Base-by-base conservation (phyloP, 1,139 yeast genomes). In the Torulaspora globosa region DNA sequence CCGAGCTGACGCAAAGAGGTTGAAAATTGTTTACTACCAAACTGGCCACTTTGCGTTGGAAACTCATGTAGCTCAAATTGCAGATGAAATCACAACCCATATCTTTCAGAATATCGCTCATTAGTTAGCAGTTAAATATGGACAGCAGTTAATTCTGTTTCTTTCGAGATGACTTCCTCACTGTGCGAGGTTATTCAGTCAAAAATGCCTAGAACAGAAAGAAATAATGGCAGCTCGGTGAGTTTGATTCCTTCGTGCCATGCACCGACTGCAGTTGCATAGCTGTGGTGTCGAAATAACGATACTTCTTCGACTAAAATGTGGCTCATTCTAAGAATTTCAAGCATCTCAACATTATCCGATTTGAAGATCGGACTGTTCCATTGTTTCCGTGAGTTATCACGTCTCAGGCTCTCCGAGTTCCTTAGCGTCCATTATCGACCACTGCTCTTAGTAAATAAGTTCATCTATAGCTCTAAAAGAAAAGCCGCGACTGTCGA, bases 1-100 rank as follows among this genome's bases (percentile, higher is more conserved):
- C 52, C 63, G 58, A 49, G 60, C 60, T 48, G 74, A 73, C 50
- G 55, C 55, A 19, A 59, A 59, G 30, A 57, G 63, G 33, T 56
- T 64, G 11, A 59, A 56, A 39, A 45, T 69, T 7, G 59, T 59
- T 34, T 60, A 58, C 19, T 47, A 63, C 31, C 62, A 67, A 33
- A 63, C 68, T 9, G 76, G 76, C 7, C 77, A 73, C 52, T 72
- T 73, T 57, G 72, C 72, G 4, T 56, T 68, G 28, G 69, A 63
- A 44, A 59, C 65, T 35, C 68, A 68, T 41, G 60, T 59, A 5
- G 55, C 47, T 12, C 66, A 61, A 43, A 62, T 71, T 34, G 68
- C 72, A 5, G 36, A 53, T 3, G 60, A 56, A 18, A 59, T 66
- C 23, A 45, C 52, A 21, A 48, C 45, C 3, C 60, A 52, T 41